A percentile compares a stretch with the other conserved stretches of the same genome.
Conservation (phyloP, 2,329 filamentous ascomycete genomes). For the Ampelomyces quisqualis region DNA sequence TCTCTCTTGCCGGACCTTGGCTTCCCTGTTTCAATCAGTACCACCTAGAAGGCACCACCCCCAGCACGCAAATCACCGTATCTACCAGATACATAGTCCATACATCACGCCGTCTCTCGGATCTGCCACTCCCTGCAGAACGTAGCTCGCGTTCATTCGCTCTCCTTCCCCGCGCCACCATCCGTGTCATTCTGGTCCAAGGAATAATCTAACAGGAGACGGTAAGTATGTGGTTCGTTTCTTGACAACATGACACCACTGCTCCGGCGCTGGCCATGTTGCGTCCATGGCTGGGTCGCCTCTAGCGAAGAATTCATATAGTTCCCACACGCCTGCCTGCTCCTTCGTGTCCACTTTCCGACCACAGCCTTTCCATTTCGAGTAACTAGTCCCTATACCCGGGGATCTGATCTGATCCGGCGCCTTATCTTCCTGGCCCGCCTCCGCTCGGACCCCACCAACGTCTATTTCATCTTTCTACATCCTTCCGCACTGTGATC, state of each 20-base stretch:
- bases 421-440: constrained; percentile 29
- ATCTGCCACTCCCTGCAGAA: constrained; percentile 16
- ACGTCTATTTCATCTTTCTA: constrained; percentile 29
- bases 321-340: constrained; percentile 21
- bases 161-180: constrained; percentile 18
- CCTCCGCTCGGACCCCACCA: constrained; percentile 29
- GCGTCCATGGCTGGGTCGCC: constrained; percentile 22
- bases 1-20: constrained; percentile 19
- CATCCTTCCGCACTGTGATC: no score
- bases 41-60: constrained; percentile 21
- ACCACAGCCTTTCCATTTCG: constrained; percentile 31
- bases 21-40: constrained; percentile 21
- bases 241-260: constrained; percentile 28
- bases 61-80: constrained; percentile 41
- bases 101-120: constrained; percentile 21
- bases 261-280: constrained; percentile 18
- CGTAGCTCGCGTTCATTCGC: constrained; percentile 19
- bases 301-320: constrained; percentile 31
- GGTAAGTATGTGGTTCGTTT: constrained; percentile 34
- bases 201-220: constrained; percentile 26
- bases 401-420: constrained; percentile 27
- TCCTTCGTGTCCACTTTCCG: constrained; percentile 21
- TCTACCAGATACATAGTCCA: no score
- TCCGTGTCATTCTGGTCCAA: constrained; percentile 34
- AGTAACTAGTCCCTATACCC: constrained; percentile 25